These are phyloP conservation scores for Fragaria vesca DNA, from an alignment of 306 rosid species.

Conservation along the genomic window DNA sequence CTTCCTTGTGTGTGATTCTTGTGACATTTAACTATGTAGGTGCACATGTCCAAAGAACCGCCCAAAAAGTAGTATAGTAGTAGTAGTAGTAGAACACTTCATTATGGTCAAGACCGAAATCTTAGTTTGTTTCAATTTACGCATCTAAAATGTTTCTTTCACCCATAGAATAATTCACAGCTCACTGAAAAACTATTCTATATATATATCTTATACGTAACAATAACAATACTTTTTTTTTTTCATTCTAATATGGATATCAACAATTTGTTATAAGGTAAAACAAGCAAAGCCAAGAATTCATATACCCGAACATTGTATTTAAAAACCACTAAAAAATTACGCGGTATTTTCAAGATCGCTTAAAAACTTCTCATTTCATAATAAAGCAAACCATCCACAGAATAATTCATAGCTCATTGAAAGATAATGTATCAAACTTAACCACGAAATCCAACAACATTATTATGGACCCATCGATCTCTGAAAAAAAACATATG, in stretches of 20 bases:
- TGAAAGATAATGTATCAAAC: not conserved
- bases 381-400: not conserved
- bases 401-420: not conserved
- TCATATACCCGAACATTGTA: not conserved
- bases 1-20: not conserved
- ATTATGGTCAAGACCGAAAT: not conserved
- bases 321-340: not conserved
- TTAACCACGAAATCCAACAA: not conserved
- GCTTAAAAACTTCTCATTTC: not conserved
- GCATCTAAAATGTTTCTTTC: not conserved
- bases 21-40: not conserved
- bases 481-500: not conserved
- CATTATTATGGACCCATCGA: not conserved
- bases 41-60: conserved; percentile 1
- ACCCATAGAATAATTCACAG: not conserved
- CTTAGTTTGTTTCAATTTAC: not conserved
- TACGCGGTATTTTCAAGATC: not conserved
- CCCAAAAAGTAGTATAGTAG: not conserved
- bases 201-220: not conserved
- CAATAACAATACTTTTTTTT: not conserved
- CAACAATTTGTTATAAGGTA: not conserved
- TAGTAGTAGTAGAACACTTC: not conserved
- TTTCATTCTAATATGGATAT: not conserved
- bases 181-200: not conserved
- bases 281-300: not conserved